Base-by-base conservation (phyloP, 2,329 filamentous ascomycete species). In the Botrytis deweyae region DNA sequence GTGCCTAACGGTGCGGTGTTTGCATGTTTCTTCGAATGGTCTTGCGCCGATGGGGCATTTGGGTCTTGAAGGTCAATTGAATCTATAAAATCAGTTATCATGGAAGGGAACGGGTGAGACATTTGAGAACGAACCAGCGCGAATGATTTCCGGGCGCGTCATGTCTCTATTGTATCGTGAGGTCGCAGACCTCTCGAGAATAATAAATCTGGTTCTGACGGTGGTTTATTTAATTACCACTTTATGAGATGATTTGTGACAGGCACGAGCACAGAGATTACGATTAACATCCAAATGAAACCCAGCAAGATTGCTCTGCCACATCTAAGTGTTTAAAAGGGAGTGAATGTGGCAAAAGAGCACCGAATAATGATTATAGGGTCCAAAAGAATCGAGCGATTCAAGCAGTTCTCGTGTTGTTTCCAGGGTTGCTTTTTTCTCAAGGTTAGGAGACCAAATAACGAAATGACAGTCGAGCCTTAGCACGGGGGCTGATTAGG, bases 1-100 rank as follows among this genome's bases (percentile, higher is more conserved):
- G 77, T 84, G 76, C 84, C 88, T 79, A 86, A 83, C 74, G 85
- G 86, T 74, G 84, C 82, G 76, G 86, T 84, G 77, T 86, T 84
- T 74, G 83, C 81, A 72, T 85, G 85, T 80, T 89, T 88, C 78
- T 86, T 86, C 25, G 88, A 86, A 83, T 97, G 94, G 81, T 95
- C 92, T 85, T 97, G 88, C 58, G 95, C 93, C 64, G 95, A 96
- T 49, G 94, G 94, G 74, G 92, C 87, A 80, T 91, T 86, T 81
- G 90, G 92, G 84, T 94, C 90, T 87, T 98, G 96, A 70, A 98
- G 90, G 85, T 98, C 96, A 84, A 98, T 92, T 76, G 95, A 97
- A 86, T 98, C 95, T 97, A 83, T 74, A 65, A 75, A 74, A 70
- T 61, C 78, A 82, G 70, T 49, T 68, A 49, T 66, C 65, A 66